Evolutionary conservation across 176 grass and related monocot genomes (phyloP).

Genomic region (Avena sativa): DNA sequence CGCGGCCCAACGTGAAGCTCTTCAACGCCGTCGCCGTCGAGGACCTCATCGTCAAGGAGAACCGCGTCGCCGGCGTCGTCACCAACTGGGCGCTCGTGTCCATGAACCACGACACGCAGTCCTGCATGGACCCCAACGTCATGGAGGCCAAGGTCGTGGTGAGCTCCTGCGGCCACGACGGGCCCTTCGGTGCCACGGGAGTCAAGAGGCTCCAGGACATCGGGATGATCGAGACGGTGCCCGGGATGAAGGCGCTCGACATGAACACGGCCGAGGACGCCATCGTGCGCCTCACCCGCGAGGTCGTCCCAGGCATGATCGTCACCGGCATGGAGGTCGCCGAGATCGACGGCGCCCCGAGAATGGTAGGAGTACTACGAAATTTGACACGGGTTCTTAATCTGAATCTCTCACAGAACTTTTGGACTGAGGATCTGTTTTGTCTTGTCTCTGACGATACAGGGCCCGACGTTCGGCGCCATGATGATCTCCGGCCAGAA

Average conservation of each 20-base stretch:
- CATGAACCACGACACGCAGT: slow-evolving; percentile 97
- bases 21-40: slow-evolving; percentile 95
- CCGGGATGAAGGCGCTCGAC: slow-evolving; percentile 87
- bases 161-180: slow-evolving; percentile 95
- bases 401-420: neutral
- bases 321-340: slow-evolving; percentile 99
- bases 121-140: slow-evolving; percentile 98
- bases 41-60: slow-evolving; percentile 87
- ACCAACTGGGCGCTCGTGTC: slow-evolving; percentile 98
- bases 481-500: slow-evolving; percentile 99
- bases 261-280: slow-evolving; percentile 96
- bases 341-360: slow-evolving; percentile 92
- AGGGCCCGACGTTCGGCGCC: slow-evolving; percentile 98
- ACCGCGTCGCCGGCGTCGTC: slow-evolving; percentile 79
- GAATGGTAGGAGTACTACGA: slow-evolving; percentile 64
- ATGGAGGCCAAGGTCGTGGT: slow-evolving; percentile 97
- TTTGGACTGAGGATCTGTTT: neutral
- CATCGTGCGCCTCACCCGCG: slow-evolving; percentile 83
- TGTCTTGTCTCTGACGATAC: neutral
- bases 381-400: neutral
- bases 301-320: slow-evolving; percentile 94
- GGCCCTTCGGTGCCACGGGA: slow-evolving; percentile 86
- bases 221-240: slow-evolving; percentile 88
- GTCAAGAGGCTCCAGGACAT: slow-evolving; percentile 94
- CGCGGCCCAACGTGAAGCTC: slow-evolving; percentile 91